Percentiles rank a stretch among this genome's conserved stretches.
These are phyloP conservation scores for Penicillium sp. DNA, from an alignment of 2,329 filamentous ascomycete genomes.

Conservation along the genomic window DNA sequence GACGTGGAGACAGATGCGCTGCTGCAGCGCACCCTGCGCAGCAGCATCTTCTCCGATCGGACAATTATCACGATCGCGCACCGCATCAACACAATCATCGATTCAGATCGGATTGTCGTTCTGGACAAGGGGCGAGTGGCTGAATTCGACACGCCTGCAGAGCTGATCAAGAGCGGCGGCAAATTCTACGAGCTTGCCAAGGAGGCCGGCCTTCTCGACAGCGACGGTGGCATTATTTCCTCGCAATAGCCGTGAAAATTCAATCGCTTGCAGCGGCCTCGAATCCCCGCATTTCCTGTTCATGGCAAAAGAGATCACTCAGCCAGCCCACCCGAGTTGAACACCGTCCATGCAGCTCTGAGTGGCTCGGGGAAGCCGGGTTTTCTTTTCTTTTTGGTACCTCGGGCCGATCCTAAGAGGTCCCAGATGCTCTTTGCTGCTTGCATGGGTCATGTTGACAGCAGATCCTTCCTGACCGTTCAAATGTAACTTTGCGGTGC, in stretches of 20 bases:
- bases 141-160: conserved; percentile 81
- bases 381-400: conserved; percentile 4
- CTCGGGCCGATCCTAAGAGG: conserved; percentile 12
- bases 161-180: conserved; percentile 65
- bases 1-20: conserved; percentile 60
- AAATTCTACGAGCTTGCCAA: conserved; percentile 84
- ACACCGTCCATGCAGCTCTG: conserved; percentile 8
- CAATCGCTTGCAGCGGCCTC: conserved; percentile 9
- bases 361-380: conserved; percentile 16
- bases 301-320: conserved; percentile 2
- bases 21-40: conserved; percentile 56
- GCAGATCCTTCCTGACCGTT: conserved; percentile 7
- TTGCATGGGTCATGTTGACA: conserved; percentile 12
- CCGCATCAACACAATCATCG: conserved; percentile 92
- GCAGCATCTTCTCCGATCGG: conserved; percentile 68
- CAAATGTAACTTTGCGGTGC: conserved; percentile 1
- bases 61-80: conserved; percentile 98
- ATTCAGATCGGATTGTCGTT: conserved; percentile 81
- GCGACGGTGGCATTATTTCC: conserved; percentile 28
- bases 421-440: conserved; percentile 5
- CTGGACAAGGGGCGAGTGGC: conserved; percentile 81
- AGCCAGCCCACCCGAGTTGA: conserved; percentile 5
- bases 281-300: conserved; percentile 3
- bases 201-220: conserved; percentile 67
- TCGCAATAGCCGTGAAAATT: conserved; percentile 10